phyloP scores from a whole-genome alignment of 2,329 filamentous ascomycete genomes.

The Trichoderma hamatum region DNA sequence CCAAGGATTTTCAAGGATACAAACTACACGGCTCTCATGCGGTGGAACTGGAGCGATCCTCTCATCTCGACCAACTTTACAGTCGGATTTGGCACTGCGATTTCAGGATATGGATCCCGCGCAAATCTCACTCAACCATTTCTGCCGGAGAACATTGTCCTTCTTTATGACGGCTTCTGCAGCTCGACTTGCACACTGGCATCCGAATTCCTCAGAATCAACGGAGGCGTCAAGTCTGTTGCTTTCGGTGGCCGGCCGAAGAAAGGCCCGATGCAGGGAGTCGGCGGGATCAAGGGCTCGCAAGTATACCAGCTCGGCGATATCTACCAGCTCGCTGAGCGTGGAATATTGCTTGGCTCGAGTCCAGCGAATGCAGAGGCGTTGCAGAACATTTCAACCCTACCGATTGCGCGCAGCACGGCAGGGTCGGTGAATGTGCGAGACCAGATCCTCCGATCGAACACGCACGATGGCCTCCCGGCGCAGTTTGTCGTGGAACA shows the following conservation, averaged over 20 bases:
- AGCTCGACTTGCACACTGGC: constrained; percentile 62
- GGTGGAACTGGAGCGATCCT: constrained; percentile 54
- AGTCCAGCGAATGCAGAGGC: constrained; percentile 33
- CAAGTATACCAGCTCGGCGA: constrained; percentile 42
- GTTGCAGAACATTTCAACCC: constrained; percentile 37
- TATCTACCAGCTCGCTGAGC: constrained; percentile 37
- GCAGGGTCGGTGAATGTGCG: constrained; percentile 44
- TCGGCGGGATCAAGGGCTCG: constrained; percentile 57
- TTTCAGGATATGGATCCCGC: constrained; percentile 51
- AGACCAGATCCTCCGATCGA: constrained; percentile 43
- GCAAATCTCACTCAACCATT: constrained; percentile 53
- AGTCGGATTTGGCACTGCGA: constrained; percentile 31
- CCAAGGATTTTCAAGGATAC: constrained; percentile 50
- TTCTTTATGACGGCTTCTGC: constrained; percentile 63
- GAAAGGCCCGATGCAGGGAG: constrained; percentile 54
- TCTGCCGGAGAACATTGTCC: constrained; percentile 58
- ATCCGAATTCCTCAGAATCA: constrained; percentile 55
- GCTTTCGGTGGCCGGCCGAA: constrained; percentile 55
- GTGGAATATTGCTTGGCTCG: constrained; percentile 30
- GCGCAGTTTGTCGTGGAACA: constrained; percentile 54
- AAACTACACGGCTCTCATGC: constrained; percentile 56
- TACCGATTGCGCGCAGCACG: constrained; percentile 41
- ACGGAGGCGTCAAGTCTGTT: constrained; percentile 55
- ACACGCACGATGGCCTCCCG: constrained; percentile 46
- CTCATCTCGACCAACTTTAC: constrained; percentile 46